A percentile compares a stretch with the other conserved stretches of the same genome.
Evolutionary conservation across 1,139 yeast species (phyloP).

Genomic region (Candida sanyaensis): DNA sequence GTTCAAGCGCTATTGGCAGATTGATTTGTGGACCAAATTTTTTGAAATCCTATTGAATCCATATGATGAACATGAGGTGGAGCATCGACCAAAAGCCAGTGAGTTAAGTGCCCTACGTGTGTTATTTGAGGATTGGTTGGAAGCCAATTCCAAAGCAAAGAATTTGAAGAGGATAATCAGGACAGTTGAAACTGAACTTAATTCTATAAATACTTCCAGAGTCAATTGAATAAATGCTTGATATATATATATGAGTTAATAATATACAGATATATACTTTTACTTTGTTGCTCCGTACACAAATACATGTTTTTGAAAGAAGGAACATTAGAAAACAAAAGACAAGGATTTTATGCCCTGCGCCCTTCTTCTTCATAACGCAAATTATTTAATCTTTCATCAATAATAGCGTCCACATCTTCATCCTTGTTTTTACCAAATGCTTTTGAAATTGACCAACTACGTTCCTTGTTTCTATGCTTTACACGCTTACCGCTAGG

Average conservation of each 20-base stretch:
- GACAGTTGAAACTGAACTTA: conserved; percentile 25
- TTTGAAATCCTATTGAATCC: conserved; percentile 71
- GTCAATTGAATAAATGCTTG: neutral
- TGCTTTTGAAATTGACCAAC: conserved; percentile 29
- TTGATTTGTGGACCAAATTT: conserved; percentile 64
- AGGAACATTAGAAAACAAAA: too few relatives aligned
- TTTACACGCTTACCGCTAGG: conserved; percentile 71
- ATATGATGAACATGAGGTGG: conserved; percentile 18
- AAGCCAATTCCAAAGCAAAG: conserved; percentile 20
- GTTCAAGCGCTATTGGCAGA: conserved; percentile 80
- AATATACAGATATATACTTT: neutral
- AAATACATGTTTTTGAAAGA: too few relatives aligned
- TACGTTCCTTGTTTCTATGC: conserved; percentile 28
- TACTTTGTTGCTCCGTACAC: neutral
- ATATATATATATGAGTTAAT: neutral
- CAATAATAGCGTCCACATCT: conserved; percentile 62
- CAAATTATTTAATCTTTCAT: conserved; percentile 46
- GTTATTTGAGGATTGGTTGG: conserved; percentile 48
- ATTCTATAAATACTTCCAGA: conserved; percentile 15
- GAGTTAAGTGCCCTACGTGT: conserved; percentile 34
- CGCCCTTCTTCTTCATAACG: conserved; percentile 12
- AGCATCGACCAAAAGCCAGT: conserved; percentile 35
- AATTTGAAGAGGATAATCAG: conserved; percentile 20
- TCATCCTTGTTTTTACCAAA: conserved; percentile 37
- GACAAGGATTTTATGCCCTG: neutral